Base-by-base conservation (phyloP, 441 rosid genomes). In the Erodium texanum region DNA sequence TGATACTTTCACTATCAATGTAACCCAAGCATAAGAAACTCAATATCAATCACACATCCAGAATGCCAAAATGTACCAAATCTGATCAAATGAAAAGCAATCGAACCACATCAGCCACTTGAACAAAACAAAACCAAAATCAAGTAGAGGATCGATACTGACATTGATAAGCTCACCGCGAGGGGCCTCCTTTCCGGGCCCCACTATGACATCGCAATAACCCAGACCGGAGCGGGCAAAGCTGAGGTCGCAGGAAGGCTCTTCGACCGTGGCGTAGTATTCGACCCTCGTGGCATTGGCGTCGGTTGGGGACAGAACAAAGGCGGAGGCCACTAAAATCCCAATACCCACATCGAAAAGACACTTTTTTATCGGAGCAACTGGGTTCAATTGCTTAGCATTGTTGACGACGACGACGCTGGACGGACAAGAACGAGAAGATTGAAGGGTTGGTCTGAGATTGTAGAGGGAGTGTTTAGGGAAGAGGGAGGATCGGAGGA, bases 241-340 rank as follows among this genome's bases (percentile, higher is more conserved):
- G 70, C 72, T 87, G 78, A 83, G 74, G 64, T 90, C 93, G 48
- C 92, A 90, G 9, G 74, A 74, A 67, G 98, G 98, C 58, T 88
- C 98, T 54, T 83, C 92, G 0, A 81, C 85, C 0, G 98, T 93
- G 18, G 96, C 98, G 74, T 82, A 93, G 69, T 93, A 90, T 83
- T 90, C 81, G 22, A 93, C 78, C 71, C 96, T 82, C 61, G 96
- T 93, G 3, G 98, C 97, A 64, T 88, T 83, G 12, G 97, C 97
- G 41, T 88, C 84, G 36, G 82, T 27, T 0, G 98, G 94, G 0
- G 88, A 72, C 32, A 87, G 67, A 36, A 81, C 75, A 36, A 93
- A 78, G 66, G 84, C 72, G 19, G 91, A 82, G 68, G 98, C 89
- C 6, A 88, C 89, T 75, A 93, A 64, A 48, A 93, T 62, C 50